Evolutionary conservation across 2,329 filamentous ascomycete genomes (phyloP), one percentile per base, ranked within the genome.

Genomic region (Ciborinia camelliae): DNA sequence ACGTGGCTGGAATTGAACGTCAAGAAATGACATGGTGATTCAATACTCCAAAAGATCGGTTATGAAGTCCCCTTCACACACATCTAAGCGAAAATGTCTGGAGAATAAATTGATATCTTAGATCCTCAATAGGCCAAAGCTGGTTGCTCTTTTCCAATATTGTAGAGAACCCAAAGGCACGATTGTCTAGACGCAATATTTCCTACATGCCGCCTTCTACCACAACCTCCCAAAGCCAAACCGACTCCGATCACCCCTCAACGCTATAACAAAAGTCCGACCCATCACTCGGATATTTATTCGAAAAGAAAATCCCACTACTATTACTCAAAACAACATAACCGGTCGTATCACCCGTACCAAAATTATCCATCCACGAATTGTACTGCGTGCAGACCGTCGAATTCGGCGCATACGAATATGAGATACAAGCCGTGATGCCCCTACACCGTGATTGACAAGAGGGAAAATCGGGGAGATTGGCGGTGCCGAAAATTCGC

Each of bases 231-330:
- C 18, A 3, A 37, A n/a, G n/a, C 15, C 30, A 30, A 39, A 14
- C 30, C 15, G 52, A 26, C 2, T 43, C 37, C 18, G 18, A 8
- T 23, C 15, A 18, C 12, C 37, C 18, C 9, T 55, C 18, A 35
- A 23, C 12, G 1, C 9, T 15, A 26, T 32, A 62, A 45, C 60
- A 62, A 55, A 62, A 62, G 28, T 62, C 30, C 9, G 50, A 32
- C n/a, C 60, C 50, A 45, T 62, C 60, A 47, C 28, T 47, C 3
- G 60, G 60, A 45, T 62, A 62, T 62, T 62, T 62, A 55, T 62
- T 39, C 32, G 48, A 54, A 47, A 54, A 62, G 28, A 54, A 62
- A 4, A 54, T 43, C 28, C 60, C 50, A 52, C 26, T 62, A 14
- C 14, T 30, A 32, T 47, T 37, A 55, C n/a, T 45, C 50, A 43